Conservation (phyloP, 371 early-diverging fungal genomes). For the Paramicrosporidium saccamoebae region DNA sequence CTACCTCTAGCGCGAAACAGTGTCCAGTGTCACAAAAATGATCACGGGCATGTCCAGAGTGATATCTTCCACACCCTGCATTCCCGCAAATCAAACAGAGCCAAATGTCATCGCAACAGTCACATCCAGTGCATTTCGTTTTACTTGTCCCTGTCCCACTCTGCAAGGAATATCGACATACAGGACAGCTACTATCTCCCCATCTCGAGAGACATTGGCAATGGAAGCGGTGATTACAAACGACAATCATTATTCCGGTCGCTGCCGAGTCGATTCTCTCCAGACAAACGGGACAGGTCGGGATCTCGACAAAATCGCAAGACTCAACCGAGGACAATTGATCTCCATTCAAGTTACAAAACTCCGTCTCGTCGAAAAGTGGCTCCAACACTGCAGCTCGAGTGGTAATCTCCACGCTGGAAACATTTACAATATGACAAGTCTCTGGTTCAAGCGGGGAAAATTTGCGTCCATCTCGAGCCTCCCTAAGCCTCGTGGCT, state of each 20-base stretch:
- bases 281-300: slow-evolving; percentile 72
- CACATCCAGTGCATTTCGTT: slow-evolving; percentile 26
- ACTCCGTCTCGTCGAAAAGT: not conserved
- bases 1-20: slow-evolving; percentile 54
- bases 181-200: slow-evolving; percentile 65
- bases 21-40: slow-evolving; percentile 49
- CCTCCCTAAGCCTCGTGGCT: slow-evolving; percentile 22
- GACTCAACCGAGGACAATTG: not conserved
- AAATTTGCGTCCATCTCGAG: slow-evolving; percentile 43
- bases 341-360: not conserved
- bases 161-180: slow-evolving; percentile 35
- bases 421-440: slow-evolving; percentile 32
- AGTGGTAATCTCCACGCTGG: slow-evolving; percentile 2
- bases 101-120: slow-evolving; percentile 41
- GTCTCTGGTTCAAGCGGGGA: slow-evolving; percentile 44
- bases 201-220: slow-evolving; percentile 53
- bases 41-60: slow-evolving; percentile 42
- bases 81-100: slow-evolving; percentile 76
- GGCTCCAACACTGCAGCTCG: slow-evolving; percentile 1
- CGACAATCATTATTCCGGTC: slow-evolving; percentile 48
- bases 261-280: slow-evolving; percentile 51
- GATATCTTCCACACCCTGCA: slow-evolving; percentile 44
- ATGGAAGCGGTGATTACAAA: slow-evolving; percentile 82
- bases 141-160: slow-evolving; percentile 1
- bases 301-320: slow-evolving; percentile 18